A percentile compares a stretch with the other conserved stretches of the same genome.
These are phyloP conservation scores for Schizopora paradoxa DNA, from an alignment of 1,284 basidiomycete species.

Conservation along the genomic window DNA sequence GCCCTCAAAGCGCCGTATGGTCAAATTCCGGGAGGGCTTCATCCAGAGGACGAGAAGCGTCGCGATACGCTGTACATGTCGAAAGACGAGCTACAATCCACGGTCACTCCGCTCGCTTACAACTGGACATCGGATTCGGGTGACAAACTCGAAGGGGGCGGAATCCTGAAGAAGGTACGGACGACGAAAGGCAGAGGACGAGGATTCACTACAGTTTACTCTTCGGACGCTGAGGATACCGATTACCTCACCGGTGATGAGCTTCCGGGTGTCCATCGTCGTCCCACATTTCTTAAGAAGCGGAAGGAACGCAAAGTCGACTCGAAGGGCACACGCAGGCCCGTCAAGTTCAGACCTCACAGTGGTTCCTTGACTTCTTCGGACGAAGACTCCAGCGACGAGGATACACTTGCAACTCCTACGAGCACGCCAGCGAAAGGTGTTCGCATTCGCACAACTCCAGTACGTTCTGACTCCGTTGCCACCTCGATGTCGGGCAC, in stretches of 20 bases:
- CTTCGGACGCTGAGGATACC: neutral
- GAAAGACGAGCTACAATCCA: constrained; percentile 5
- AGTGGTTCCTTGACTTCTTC: constrained; percentile 35
- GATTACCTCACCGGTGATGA: constrained; percentile 7
- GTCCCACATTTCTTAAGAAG: constrained; percentile 24
- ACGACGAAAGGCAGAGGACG: constrained; percentile 3
- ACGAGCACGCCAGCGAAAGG: constrained; percentile 15
- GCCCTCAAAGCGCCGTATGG: constrained; percentile 25
- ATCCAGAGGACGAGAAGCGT: constrained; percentile 25
- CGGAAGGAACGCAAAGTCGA: constrained; percentile 25
- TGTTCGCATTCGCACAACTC: neutral
- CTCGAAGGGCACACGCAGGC: constrained; percentile 32
- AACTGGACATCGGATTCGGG: constrained; percentile 1
- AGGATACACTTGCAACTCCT: constrained; percentile 22
- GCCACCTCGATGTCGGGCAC: constrained; percentile 13
- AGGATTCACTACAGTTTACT: neutral
- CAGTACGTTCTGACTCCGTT: constrained; percentile 8
- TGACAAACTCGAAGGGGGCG: neutral
- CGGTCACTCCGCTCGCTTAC: constrained; percentile 1
- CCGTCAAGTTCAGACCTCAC: constrained; percentile 44
- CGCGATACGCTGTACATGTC: constrained; percentile 9
- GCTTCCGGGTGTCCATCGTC: no score
- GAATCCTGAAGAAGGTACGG: constrained; percentile 3
- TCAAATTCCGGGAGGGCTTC: constrained; percentile 17
- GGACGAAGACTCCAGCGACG: constrained; percentile 22